phyloP scores from a whole-genome alignment of 495 filamentous ascomycete species.

The Lasiosphaeriaceae sp. region DNA sequence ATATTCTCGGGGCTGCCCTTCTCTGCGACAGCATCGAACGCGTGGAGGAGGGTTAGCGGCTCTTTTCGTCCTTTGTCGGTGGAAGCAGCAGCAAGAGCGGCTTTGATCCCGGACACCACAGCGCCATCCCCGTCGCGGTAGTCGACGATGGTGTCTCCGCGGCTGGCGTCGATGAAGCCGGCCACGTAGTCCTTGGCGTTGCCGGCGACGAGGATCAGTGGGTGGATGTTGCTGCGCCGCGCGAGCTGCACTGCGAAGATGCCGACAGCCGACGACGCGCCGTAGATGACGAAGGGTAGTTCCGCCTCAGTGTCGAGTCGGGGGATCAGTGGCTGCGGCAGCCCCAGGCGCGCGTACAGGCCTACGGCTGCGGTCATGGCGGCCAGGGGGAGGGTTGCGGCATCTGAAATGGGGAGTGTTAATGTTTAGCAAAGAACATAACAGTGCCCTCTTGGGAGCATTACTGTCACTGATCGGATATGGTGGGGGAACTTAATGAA shows the following conservation, averaged over 20 bases:
- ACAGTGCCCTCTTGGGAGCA: no score
- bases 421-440: neutral
- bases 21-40: slow-evolving; percentile 59
- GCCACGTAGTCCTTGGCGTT: slow-evolving; percentile 53
- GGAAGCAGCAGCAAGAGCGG: slow-evolving; percentile 35
- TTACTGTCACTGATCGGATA: no score
- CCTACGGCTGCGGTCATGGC: slow-evolving; percentile 70
- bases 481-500: neutral
- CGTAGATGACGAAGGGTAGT: slow-evolving; percentile 57
- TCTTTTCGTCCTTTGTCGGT: neutral
- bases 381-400: slow-evolving; percentile 66
- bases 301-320: slow-evolving; percentile 23
- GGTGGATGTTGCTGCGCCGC: slow-evolving; percentile 63
- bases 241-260: slow-evolving; percentile 67
- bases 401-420: slow-evolving; percentile 45
- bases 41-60: slow-evolving; percentile 31
- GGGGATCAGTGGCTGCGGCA: slow-evolving; percentile 63
- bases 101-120: slow-evolving; percentile 47
- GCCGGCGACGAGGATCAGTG: slow-evolving; percentile 67
- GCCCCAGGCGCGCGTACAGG: slow-evolving; percentile 52
- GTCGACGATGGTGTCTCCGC: slow-evolving; percentile 69
- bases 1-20: slow-evolving; percentile 47
- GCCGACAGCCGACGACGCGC: slow-evolving; percentile 63
- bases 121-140: slow-evolving; percentile 60
- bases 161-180: slow-evolving; percentile 54